Evolutionary conservation across 352 stramenopile species (phyloP).

Genomic region (Globisporangium polare): DNA sequence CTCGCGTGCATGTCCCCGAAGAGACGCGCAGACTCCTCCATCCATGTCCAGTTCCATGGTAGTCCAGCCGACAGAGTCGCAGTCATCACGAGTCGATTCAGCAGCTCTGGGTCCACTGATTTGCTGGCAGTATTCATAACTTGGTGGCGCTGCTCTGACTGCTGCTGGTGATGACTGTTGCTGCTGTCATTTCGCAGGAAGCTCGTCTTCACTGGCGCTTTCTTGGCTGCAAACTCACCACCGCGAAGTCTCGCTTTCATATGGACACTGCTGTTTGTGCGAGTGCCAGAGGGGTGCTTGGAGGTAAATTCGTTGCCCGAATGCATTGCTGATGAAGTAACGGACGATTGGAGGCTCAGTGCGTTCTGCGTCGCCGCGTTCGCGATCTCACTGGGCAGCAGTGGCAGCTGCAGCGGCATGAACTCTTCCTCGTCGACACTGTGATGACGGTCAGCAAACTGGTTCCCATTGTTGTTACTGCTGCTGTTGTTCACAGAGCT

Average conservation of each 20-base stretch:
- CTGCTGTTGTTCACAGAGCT: neutral
- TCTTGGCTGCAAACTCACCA: constrained; percentile 7
- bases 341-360: neutral
- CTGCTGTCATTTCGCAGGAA: neutral
- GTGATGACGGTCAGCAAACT: neutral
- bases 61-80: constrained; percentile 38
- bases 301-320: neutral
- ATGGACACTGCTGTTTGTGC: neutral
- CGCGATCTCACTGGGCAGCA: constrained; percentile 24
- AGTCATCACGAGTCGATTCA: constrained; percentile 43
- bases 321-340: neutral
- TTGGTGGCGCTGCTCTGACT: neutral
- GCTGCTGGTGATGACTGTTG: neutral
- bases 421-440: constrained; percentile 34
- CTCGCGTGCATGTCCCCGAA: constrained; percentile 27
- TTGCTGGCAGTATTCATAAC: neutral
- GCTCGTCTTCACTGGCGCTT: constrained; percentile 1
- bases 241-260: constrained; percentile 4
- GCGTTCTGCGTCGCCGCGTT: constrained; percentile 1
- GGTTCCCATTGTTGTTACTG: neutral
- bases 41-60: constrained; percentile 57
- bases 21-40: constrained; percentile 36
- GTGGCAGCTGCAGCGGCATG: constrained; percentile 40
- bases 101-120: neutral
- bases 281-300: neutral